Base-by-base conservation (phyloP, 1,139 yeast genomes). In the Scheffersomyces parashehatae region DNA sequence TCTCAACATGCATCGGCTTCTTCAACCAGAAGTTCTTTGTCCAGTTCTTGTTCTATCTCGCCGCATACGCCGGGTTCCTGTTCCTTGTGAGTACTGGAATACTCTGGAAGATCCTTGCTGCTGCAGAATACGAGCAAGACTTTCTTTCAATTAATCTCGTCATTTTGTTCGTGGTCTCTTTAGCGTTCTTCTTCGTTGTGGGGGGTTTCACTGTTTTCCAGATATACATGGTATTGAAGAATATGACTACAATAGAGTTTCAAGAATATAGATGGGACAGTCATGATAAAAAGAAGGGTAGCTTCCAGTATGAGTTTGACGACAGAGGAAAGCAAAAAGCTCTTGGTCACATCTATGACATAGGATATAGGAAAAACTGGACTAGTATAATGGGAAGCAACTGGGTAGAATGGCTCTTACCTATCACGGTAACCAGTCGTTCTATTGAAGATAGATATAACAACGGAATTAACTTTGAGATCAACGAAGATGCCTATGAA, bases 1-100 rank as follows among this genome's bases (percentile, higher is more conserved):
- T 93, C 60, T 82, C 96, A 4, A 74, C 81, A 10, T 93, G 99
- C 62, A 81, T 95, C 44, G 99, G 99, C 0, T 85, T 77, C 65
- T 68, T 68, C 38, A 91, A 91, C 65, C 91, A 88, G 56, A 87
- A 88, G 65, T 80, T 70, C 57, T 91, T 89, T 59, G 62, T 89
- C 16, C 96, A 90, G 62, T 86, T 88, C 58, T 65, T 93, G 44
- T 37, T 74, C 9, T 85, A 86, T 58, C 71, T 81, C 5, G 65
- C 83, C 2, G 35, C 76, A 1, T 84, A 62, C 50, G 49, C 82
- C 49, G 70, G 82, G 6, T 41, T 66, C 2, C 48, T 77, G 24
- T 75, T 75, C 20, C 29, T 59, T 0, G 58, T 76, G 1, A 61
- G 83, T 0, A 59, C 75, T 1, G 45, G 50, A 14, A 66, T 77